phyloP scores from a whole-genome alignment of 2,329 filamentous ascomycete species.

The Talaromyces albobiverticillius region DNA sequence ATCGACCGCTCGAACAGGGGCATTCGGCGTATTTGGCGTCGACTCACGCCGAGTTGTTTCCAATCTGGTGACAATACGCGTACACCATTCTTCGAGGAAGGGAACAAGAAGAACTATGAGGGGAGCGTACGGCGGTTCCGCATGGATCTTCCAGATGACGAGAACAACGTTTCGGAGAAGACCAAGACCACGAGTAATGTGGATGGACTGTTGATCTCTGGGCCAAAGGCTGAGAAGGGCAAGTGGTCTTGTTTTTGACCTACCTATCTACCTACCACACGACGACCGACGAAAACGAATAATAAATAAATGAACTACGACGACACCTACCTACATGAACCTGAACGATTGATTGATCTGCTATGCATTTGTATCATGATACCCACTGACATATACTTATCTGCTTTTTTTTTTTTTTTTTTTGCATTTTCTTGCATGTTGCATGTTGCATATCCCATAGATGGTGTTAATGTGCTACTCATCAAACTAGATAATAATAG shows the following conservation, averaged over 20 bases:
- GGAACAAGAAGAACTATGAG: slow-evolving; percentile 37
- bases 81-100: slow-evolving; percentile 39
- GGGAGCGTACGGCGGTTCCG: slow-evolving; percentile 46
- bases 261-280: background rate
- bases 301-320: background rate
- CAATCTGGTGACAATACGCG: slow-evolving; percentile 28
- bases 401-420: background rate
- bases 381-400: background rate
- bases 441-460: no score
- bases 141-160: slow-evolving; percentile 41
- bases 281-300: background rate
- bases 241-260: slow-evolving; percentile 15
- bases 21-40: slow-evolving; percentile 41
- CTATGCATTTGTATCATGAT: no score
- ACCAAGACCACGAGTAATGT: background rate
- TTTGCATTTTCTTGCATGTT: background rate
- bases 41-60: slow-evolving; percentile 41
- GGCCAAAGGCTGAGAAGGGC: slow-evolving; percentile 8
- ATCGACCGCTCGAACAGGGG: slow-evolving; percentile 46
- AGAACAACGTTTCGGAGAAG: slow-evolving; percentile 5
- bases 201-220: background rate
- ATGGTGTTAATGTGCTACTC: background rate
- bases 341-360: background rate
- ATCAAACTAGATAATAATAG: background rate
- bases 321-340: no score